A percentile compares a stretch with the other conserved stretches of the same genome.
Conservation (phyloP, 2,329 filamentous ascomycete species). For the Onygena corvina region DNA sequence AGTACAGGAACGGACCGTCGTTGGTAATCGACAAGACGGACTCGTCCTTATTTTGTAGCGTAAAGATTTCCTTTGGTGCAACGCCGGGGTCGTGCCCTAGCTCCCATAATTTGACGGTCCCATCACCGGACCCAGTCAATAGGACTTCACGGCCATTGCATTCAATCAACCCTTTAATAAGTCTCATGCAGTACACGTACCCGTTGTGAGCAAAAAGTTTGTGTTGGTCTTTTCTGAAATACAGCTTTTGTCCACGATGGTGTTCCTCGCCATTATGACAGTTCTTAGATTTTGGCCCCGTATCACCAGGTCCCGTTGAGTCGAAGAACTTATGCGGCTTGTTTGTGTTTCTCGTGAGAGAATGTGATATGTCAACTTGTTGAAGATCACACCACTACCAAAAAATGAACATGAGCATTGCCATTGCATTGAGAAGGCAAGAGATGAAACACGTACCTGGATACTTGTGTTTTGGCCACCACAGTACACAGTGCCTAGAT, state of each 20-base stretch:
- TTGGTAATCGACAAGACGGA: constrained; percentile 66
- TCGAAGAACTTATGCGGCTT: constrained; percentile 87
- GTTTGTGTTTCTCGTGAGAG: constrained; percentile 58
- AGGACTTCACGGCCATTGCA: constrained; percentile 66
- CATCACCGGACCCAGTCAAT: constrained; percentile 85
- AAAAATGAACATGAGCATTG: constrained; percentile 1
- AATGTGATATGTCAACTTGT: constrained; percentile 51
- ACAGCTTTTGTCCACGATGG: constrained; percentile 53
- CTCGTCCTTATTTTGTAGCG: constrained; percentile 50
- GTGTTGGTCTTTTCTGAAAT: constrained; percentile 70
- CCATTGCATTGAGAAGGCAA: neutral
- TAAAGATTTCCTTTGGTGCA: constrained; percentile 58
- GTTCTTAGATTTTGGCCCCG: constrained; percentile 58
- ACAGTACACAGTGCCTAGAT: constrained; percentile 71
- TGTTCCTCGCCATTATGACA: constrained; percentile 38
- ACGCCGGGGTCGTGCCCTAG: constrained; percentile 49
- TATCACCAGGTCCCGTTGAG: constrained; percentile 71
- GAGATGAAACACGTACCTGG: constrained; percentile 40
- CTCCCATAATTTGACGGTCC: constrained; percentile 87
- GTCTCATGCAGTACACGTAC: constrained; percentile 91
- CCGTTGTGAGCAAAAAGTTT: constrained; percentile 86
- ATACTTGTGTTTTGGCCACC: constrained; percentile 91
- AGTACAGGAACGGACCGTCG: constrained; percentile 86
- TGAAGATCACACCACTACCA: constrained; percentile 63
- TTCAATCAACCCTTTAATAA: constrained; percentile 61